Evolutionary conservation across 2,329 filamentous ascomycete genomes (phyloP).

Genomic region (Cladosporium oxysporum): DNA sequence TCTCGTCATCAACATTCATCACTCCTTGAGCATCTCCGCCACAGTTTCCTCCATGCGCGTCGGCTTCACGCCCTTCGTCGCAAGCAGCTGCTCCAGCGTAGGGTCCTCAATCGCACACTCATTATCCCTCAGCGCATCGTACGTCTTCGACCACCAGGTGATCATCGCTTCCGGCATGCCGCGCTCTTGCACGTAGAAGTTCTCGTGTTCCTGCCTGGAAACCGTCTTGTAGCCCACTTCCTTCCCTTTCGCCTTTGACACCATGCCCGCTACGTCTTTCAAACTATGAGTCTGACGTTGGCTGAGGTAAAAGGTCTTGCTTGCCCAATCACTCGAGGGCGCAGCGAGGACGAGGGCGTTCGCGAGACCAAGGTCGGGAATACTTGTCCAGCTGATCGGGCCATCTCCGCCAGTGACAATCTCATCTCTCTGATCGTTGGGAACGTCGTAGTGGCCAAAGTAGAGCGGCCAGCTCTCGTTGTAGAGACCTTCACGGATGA

Average conservation of each 20-base stretch:
- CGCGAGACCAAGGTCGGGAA: conserved; percentile 46
- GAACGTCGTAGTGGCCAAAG: conserved; percentile 45
- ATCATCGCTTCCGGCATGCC: conserved; percentile 41
- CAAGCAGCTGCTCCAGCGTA: conserved; percentile 44
- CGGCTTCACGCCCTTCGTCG: conserved; percentile 38
- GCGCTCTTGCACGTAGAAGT: conserved; percentile 42
- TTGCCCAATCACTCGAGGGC: conserved; percentile 35
- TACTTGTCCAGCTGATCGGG: conserved; percentile 47
- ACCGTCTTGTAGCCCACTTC: conserved; percentile 42
- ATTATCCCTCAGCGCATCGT: conserved; percentile 45
- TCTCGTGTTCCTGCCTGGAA: conserved; percentile 43
- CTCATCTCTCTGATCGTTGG: conserved; percentile 39
- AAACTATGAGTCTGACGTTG: conserved; percentile 31
- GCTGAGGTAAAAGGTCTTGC: conserved; percentile 44
- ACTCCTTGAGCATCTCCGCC: conserved; percentile 41
- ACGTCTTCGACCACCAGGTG: conserved; percentile 50
- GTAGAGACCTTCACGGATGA: conserved; percentile 49
- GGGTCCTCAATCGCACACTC: conserved; percentile 47
- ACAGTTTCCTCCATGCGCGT: conserved; percentile 44
- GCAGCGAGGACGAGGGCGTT: conserved; percentile 44
- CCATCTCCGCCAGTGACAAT: conserved; percentile 45
- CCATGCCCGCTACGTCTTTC: conserved; percentile 34
- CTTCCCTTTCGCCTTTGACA: conserved; percentile 29
- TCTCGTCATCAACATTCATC: not conserved
- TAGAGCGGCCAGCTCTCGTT: conserved; percentile 52